phyloP scores from a whole-genome alignment of 1,284 basidiomycete species.

The Naganishia liquefaciens region DNA sequence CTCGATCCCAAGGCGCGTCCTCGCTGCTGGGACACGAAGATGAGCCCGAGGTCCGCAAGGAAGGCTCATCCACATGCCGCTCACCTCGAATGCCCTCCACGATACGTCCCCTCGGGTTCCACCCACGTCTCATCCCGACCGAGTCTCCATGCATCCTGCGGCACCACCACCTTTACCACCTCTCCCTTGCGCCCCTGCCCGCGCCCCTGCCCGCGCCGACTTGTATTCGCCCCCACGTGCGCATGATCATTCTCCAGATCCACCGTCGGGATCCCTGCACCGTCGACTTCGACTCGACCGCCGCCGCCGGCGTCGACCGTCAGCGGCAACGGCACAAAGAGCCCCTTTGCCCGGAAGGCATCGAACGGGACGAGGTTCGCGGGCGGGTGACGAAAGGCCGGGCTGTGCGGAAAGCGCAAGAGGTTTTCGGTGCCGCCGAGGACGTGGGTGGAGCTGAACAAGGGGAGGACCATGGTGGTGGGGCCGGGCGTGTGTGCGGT shows the following conservation, averaged over 20 bases:
- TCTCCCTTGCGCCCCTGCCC: no score
- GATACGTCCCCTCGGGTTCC: slow-evolving; percentile 14
- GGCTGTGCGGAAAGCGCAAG: slow-evolving; percentile 23
- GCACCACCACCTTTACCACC: not conserved
- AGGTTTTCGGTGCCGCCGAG: slow-evolving; percentile 4
- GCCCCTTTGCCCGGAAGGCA: not conserved
- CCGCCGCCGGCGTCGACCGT: not conserved
- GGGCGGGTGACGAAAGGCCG: slow-evolving; percentile 5
- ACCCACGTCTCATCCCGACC: slow-evolving; percentile 2
- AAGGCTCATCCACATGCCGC: not conserved
- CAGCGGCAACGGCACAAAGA: slow-evolving; percentile 15
- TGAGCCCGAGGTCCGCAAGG: not conserved
- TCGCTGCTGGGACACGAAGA: not conserved
- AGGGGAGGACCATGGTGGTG: slow-evolving; percentile 18
- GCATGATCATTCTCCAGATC: not conserved
- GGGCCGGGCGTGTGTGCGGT: not conserved
- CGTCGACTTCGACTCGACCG: slow-evolving; percentile 2
- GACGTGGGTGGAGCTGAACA: slow-evolving; percentile 22
- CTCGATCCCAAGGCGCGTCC: slow-evolving; percentile 13
- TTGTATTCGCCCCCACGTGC: not conserved
- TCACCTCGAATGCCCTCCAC: slow-evolving; percentile 8
- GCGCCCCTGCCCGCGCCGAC: not conserved
- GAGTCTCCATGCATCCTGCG: slow-evolving; percentile 10
- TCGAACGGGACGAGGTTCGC: not conserved
- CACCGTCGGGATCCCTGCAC: not conserved